Percentiles rank a stretch among this genome's conserved stretches.
Evolutionary conservation across 495 filamentous ascomycete species (phyloP).

Genomic region (Penicillium subrubescens): DNA sequence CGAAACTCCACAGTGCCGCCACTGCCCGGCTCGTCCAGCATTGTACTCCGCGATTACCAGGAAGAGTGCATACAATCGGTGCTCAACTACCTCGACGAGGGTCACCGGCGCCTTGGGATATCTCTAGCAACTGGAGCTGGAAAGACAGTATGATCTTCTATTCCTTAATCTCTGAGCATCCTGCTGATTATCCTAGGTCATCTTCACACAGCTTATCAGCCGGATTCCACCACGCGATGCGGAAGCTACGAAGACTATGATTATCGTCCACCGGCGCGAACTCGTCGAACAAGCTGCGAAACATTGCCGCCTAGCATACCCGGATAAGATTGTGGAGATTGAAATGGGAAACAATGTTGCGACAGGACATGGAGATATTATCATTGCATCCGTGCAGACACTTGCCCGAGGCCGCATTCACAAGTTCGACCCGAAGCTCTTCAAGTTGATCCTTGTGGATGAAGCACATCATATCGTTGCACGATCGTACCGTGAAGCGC

Average conservation of each 20-base stretch:
- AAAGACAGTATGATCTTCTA: constrained; percentile 69
- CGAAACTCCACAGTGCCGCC: constrained; percentile 33
- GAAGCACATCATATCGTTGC: constrained; percentile 99
- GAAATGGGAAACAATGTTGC: constrained; percentile 83
- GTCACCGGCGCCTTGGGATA: constrained; percentile 80
- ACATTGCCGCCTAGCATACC: constrained; percentile 81
- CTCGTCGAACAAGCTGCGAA: constrained; percentile 92
- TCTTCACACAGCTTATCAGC: constrained; percentile 94
- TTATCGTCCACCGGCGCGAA: constrained; percentile 88
- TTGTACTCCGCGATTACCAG: constrained; percentile 74
- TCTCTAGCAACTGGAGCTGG: constrained; percentile 91
- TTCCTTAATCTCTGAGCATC: not conserved
- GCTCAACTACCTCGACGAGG: constrained; percentile 66
- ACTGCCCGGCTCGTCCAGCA: constrained; percentile 27
- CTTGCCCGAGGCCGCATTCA: constrained; percentile 69
- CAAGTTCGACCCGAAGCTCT: constrained; percentile 77
- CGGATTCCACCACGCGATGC: constrained; percentile 63
- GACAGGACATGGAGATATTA: constrained; percentile 83
- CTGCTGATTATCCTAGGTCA: constrained; percentile 56
- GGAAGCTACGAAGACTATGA: constrained; percentile 75
- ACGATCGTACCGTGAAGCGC: constrained; percentile 66
- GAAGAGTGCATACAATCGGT: constrained; percentile 91
- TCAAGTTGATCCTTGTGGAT: constrained; percentile 93
- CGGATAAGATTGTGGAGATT: constrained; percentile 75
- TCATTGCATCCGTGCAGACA: constrained; percentile 85